phyloP scores from a whole-genome alignment of 352 stramenopile genomes.

The Globisporangium perplexum region DNA sequence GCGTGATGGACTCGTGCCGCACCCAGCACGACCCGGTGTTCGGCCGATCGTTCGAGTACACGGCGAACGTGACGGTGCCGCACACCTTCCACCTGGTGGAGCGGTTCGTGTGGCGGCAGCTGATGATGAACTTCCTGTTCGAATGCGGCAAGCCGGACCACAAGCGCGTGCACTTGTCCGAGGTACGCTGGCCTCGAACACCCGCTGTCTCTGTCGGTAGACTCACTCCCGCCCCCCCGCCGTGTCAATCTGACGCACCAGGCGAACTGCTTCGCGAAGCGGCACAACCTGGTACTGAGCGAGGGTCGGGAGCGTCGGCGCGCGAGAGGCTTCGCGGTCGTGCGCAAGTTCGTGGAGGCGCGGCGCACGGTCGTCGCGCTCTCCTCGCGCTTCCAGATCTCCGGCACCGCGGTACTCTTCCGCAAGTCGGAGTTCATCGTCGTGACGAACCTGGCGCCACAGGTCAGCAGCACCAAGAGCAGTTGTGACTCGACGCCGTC shows the following conservation, averaged over 20 bases:
- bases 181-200: neutral
- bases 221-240: too few species aligned
- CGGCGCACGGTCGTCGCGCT: neutral
- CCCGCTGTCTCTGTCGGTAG: too few species aligned
- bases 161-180: neutral
- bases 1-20: constrained; percentile 1
- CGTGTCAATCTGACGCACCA: too few species aligned
- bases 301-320: neutral
- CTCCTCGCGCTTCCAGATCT: neutral
- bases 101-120: constrained; percentile 1
- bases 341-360: constrained; percentile 1
- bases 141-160: neutral
- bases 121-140: neutral
- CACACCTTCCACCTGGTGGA: neutral
- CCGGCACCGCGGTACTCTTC: neutral
- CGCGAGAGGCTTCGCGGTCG: neutral
- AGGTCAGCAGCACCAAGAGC: neutral
- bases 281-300: neutral
- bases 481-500: too few species aligned
- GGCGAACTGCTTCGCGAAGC: constrained; percentile 1
- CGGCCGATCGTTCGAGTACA: neutral
- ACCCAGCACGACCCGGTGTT: neutral
- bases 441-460: neutral
- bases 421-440: constrained; percentile 2
- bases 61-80: neutral